Evolutionary conservation across 2,329 filamentous ascomycete species (phyloP).

Genomic region (Eurotiales sp.): DNA sequence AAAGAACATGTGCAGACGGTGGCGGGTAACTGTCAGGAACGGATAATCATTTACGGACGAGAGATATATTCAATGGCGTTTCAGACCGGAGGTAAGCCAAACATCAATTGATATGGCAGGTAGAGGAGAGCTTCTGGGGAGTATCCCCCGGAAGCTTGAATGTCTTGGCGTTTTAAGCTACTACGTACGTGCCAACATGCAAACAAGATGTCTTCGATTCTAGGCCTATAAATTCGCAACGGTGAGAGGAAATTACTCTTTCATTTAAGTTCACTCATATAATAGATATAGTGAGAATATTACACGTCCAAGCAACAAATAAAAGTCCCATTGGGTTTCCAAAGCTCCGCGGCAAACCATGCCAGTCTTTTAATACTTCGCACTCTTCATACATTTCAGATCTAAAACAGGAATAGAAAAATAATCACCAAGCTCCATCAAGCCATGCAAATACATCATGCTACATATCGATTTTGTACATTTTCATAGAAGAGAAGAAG

Average conservation of each 20-base stretch:
- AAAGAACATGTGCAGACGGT: slow-evolving; percentile 8
- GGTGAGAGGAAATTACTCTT: too few species aligned
- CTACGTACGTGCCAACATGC: too few species aligned
- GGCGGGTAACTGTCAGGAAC: background rate
- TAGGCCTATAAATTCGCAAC: too few species aligned
- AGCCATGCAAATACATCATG: slow-evolving; percentile 13
- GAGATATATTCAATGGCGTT: background rate
- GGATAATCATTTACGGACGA: background rate
- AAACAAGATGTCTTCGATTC: too few species aligned
- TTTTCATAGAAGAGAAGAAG: slow-evolving; percentile 10
- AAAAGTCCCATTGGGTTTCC: background rate
- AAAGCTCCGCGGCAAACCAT: background rate
- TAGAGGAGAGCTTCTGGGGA: slow-evolving; percentile 4
- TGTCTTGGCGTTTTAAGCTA: slow-evolving; percentile 5
- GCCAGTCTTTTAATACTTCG: too few species aligned
- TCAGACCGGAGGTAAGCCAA: background rate
- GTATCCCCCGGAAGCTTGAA: too few species aligned
- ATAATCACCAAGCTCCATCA: slow-evolving; percentile 7
- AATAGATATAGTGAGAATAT: too few species aligned
- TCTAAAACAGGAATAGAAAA: slow-evolving; percentile 2
- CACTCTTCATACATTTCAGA: background rate
- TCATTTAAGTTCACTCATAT: too few species aligned
- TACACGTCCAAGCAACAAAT: too few species aligned
- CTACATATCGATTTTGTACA: slow-evolving; percentile 13
- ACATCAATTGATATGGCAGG: background rate